phyloP scores from a whole-genome alignment of 805 yeast species.

The Candida dajiaensis region DNA sequence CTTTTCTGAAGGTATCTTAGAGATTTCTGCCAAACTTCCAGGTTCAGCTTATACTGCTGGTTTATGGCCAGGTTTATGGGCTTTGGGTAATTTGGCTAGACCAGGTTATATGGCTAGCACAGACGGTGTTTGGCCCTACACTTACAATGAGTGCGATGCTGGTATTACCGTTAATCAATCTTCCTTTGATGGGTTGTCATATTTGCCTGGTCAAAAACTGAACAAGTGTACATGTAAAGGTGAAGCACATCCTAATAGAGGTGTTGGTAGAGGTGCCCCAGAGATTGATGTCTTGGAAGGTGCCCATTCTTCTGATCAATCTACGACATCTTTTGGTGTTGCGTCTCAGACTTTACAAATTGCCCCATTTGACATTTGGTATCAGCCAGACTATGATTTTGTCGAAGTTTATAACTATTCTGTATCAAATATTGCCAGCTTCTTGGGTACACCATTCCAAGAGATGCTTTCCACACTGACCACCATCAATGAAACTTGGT shows the following conservation, averaged over 20 bases:
- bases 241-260: conserved; percentile 83
- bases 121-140: conserved; percentile 94
- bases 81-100: conserved; percentile 88
- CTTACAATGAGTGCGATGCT: conserved; percentile 82
- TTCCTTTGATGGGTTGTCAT: conserved; percentile 82
- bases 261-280: conserved; percentile 91
- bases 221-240: conserved; percentile 74
- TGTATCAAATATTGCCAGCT: conserved; percentile 76
- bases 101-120: conserved; percentile 86
- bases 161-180: conserved; percentile 95
- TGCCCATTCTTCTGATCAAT: conserved; percentile 50
- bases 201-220: conserved; percentile 78
- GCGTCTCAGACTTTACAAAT: conserved; percentile 91
- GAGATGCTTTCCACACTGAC: conserved; percentile 86
- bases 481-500: conserved; percentile 78
- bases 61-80: conserved; percentile 96
- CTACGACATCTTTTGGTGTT: conserved; percentile 31
- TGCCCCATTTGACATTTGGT: conserved; percentile 96
- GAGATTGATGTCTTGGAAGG: conserved; percentile 93
- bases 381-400: conserved; percentile 79
- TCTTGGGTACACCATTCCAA: conserved; percentile 90
- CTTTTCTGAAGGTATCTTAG: conserved; percentile 77
- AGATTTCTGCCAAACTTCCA: conserved; percentile 72
- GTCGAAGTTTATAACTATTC: conserved; percentile 64
- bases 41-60: conserved; percentile 76